These are phyloP conservation scores for Scutellaria barbata DNA, from an alignment of 257 asterid genomes.

Conservation along the genomic window DNA sequence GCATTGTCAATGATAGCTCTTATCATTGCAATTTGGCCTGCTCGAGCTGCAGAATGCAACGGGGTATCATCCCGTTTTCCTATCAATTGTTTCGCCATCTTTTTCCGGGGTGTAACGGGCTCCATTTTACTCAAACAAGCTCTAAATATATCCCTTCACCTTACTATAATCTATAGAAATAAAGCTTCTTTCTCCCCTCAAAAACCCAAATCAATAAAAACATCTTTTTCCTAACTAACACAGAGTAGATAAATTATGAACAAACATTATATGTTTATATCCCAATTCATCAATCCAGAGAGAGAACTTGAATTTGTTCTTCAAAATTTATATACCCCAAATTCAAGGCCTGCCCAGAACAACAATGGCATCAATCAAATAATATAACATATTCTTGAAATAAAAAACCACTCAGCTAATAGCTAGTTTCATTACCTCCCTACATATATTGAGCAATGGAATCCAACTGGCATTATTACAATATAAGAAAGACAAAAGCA, in stretches of 20 bases:
- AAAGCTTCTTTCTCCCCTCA: conserved; percentile 30
- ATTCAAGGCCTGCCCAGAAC: conserved; percentile 30
- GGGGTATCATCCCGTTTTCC: conserved; percentile 55
- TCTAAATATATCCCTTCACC: background rate
- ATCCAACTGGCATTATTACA: conserved; percentile 41
- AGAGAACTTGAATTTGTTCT: conserved; percentile 13
- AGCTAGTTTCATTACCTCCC: background rate
- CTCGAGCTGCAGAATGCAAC: conserved; percentile 58
- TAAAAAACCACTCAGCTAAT: background rate
- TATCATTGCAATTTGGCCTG: conserved; percentile 44
- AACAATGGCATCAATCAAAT: conserved; percentile 19
- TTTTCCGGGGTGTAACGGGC: conserved; percentile 44
- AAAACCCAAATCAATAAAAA: conserved; percentile 37
- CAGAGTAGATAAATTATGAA: too few relatives aligned
- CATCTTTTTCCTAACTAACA: background rate
- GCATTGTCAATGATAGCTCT: conserved; percentile 38
- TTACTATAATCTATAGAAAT: background rate
- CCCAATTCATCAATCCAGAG: conserved; percentile 3
- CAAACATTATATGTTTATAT: background rate
- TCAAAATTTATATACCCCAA: background rate
- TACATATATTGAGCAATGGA: conserved; percentile 28
- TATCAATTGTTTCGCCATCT: conserved; percentile 58
- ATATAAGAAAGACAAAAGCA: conserved; percentile 26
- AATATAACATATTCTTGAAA: conserved; percentile 11
- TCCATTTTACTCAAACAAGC: conserved; percentile 25